Evolutionary conservation across 2,329 filamentous ascomycete genomes (phyloP), one percentile per base, ranked within the genome.

Genomic region (Neoarthrinium moseri): DNA sequence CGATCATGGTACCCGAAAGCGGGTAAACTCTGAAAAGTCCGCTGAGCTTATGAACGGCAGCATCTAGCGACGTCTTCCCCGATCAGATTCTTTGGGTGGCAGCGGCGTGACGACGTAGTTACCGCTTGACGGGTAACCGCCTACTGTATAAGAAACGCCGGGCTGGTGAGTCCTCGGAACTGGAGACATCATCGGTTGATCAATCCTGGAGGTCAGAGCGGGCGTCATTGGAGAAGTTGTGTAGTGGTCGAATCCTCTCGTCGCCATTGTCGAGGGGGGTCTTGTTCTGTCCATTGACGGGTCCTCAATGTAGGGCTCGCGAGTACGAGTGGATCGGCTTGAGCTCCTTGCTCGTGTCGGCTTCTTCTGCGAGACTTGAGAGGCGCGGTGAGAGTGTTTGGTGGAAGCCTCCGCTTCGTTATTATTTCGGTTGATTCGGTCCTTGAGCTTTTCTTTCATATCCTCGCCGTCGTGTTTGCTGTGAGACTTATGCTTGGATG

Each of bases 391-490:
- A 11, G 30, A 21, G 13, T 43, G 36, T 8, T 32, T 29, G 6
- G 27, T 5, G n/a, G 30, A 33, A 13, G 39, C 11, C 27, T 44
- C 36, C 7, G 41, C 11, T 4, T 34, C 27, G 8, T 20, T 23
- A 10, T 26, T 34, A 5, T 13, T 21, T 13, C 15, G 35, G 6
- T 36, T 48, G 26, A 48, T 44, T 13, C 46, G 46, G 7, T 45
- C 41, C 30, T 11, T 44, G 20, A 48, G 5, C 3, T 20, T 13
- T 7, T 34, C 27, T 21, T 38, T 30, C 30, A 39, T 13, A 4
- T 37, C 35, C 15, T 43, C 10, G 13, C 4, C 17, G 1, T 30
- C 45, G 6, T 20, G 34, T 26, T 40, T 40, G 30, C 29, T 30
- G 26, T 39, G 18, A 10, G 33, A 15, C 34, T 32, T 39, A 24